Percentiles rank a stretch among this genome's conserved stretches.
Conservation (phyloP, 2,329 filamentous ascomycete genomes). For the Fusarium xylarioides region DNA sequence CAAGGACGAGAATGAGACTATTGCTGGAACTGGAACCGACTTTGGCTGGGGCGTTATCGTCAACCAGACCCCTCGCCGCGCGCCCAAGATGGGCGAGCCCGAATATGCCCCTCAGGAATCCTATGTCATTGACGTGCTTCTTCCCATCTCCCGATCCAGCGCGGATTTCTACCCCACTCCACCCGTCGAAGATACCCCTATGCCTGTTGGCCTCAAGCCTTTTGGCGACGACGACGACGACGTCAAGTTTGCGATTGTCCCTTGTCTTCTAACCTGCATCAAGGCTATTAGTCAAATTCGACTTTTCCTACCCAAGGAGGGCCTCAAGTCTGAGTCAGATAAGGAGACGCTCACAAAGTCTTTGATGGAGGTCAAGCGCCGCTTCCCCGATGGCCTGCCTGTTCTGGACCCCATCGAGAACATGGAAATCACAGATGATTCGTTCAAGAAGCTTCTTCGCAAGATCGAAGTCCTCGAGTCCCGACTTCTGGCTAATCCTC, state of each 20-base stretch:
- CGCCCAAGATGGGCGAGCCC: slow-evolving; percentile 72
- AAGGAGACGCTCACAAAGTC: slow-evolving; percentile 73
- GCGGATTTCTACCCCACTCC: slow-evolving; percentile 54
- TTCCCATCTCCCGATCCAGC: slow-evolving; percentile 66
- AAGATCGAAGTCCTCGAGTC: slow-evolving; percentile 99
- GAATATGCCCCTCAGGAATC: slow-evolving; percentile 79
- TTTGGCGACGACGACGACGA: slow-evolving; percentile 45
- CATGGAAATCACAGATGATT: slow-evolving; percentile 92
- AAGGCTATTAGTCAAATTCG: slow-evolving; percentile 85
- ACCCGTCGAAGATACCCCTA: slow-evolving; percentile 49
- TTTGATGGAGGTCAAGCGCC: slow-evolving; percentile 80
- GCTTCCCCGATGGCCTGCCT: slow-evolving; percentile 92
- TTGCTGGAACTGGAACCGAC: slow-evolving; percentile 60
- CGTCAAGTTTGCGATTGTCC: slow-evolving; percentile 61
- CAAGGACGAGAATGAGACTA: slow-evolving; percentile 54
- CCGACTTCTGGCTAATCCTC: slow-evolving; percentile 83
- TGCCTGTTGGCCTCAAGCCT: slow-evolving; percentile 68
- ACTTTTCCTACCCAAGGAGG: slow-evolving; percentile 82
- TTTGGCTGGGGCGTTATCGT: slow-evolving; percentile 96
- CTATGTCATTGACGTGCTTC: slow-evolving; percentile 83
- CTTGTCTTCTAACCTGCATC: slow-evolving; percentile 85
- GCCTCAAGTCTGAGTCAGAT: slow-evolving; percentile 70
- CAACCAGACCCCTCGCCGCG: slow-evolving; percentile 72
- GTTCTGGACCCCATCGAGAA: slow-evolving; percentile 93
- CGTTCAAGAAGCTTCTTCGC: slow-evolving; percentile 89